phyloP scores from a whole-genome alignment of 768 basidiomycete species.

The Suillus luteus region DNA sequence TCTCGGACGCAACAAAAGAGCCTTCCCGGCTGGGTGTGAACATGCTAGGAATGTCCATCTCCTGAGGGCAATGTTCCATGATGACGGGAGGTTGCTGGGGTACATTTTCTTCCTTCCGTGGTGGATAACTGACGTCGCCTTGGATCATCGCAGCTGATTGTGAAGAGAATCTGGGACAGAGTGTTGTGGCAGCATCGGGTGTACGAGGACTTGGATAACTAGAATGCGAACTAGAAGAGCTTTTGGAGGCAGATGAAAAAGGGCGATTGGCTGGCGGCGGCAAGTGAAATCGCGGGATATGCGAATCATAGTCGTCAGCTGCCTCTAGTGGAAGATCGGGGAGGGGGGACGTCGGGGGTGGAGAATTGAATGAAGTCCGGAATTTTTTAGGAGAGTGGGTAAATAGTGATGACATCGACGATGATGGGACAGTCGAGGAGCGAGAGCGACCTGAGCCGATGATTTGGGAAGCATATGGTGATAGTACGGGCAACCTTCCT shows the following conservation, averaged over 20 bases:
- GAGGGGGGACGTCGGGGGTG: background rate
- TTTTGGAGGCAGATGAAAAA: background rate
- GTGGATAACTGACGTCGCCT: background rate
- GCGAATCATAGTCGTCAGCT: background rate
- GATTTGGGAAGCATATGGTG: background rate
- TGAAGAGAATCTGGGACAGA: background rate
- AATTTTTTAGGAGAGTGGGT: background rate
- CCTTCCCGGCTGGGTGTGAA: background rate
- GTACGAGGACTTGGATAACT: background rate
- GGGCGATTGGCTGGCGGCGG: background rate
- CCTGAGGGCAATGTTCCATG: background rate
- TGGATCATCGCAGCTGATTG: background rate
- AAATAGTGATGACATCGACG: background rate
- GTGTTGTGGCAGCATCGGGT: background rate
- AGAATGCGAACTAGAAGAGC: conserved; percentile 3
- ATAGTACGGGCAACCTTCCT: background rate
- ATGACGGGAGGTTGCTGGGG: background rate
- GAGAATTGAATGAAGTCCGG: background rate
- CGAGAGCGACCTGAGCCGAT: background rate
- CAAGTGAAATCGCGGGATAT: background rate
- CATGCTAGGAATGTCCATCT: conserved; percentile 1
- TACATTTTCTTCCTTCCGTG: background rate
- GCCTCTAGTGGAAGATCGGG: background rate
- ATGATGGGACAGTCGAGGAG: background rate
- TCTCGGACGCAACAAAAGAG: background rate